Conservation (phyloP, 305 asterid genomes). For the Fraxinus latifolia region DNA sequence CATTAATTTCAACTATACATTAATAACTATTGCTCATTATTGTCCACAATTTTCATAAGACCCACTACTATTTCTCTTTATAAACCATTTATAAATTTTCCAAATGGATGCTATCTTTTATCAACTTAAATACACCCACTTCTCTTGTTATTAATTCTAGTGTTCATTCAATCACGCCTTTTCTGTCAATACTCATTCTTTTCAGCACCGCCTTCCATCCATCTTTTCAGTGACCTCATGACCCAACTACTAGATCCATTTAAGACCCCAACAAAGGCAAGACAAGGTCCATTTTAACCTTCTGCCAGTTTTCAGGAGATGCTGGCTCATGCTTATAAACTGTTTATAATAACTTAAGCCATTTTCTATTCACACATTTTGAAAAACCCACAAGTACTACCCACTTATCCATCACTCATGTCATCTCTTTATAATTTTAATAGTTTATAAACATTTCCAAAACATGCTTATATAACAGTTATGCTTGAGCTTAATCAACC, state of each 20-base stretch:
- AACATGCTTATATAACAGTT: neutral
- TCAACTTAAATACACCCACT: neutral
- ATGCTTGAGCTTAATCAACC: neutral
- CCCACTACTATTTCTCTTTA: neutral
- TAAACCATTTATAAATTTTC: neutral
- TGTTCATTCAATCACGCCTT: neutral
- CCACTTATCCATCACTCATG: neutral
- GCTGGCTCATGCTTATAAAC: neutral
- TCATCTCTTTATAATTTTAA: neutral
- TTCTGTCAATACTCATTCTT: neutral
- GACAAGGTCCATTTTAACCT: neutral
- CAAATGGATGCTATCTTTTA: neutral
- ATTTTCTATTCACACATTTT: neutral
- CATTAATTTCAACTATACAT: neutral
- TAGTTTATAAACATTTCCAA: neutral
- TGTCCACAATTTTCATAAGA: neutral
- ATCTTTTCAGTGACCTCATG: neutral
- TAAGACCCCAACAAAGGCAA: neutral
- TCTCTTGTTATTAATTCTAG: neutral
- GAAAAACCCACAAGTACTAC: neutral
- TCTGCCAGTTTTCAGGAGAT: neutral
- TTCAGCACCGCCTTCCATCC: neutral
- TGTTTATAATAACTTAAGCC: neutral
- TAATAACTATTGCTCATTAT: neutral
- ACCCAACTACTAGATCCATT: neutral